These are phyloP conservation scores for Fusarium pseudoanthophilum DNA, from an alignment of 2,329 filamentous ascomycete species.

Conservation along the genomic window DNA sequence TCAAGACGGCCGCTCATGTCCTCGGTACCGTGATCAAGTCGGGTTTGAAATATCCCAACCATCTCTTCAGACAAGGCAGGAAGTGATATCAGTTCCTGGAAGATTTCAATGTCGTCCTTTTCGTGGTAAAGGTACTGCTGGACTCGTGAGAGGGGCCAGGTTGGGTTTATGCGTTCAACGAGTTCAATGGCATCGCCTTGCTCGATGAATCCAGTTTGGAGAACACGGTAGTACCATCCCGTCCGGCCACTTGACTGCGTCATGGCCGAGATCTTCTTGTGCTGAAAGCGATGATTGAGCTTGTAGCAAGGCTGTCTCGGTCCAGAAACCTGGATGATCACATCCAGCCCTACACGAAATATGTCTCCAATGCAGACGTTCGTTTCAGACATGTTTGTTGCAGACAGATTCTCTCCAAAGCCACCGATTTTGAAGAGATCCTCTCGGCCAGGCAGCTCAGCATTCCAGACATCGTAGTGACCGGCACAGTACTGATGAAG, in stretches of 20 bases:
- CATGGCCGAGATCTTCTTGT: conserved; percentile 22
- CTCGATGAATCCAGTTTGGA: conserved; percentile 12
- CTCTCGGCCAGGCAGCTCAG: conserved; percentile 14
- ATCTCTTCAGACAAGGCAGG: conserved; percentile 21
- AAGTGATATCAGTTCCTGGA: background rate
- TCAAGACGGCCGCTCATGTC: conserved; percentile 25
- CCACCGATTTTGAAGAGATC: conserved; percentile 31
- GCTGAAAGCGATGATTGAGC: conserved; percentile 36
- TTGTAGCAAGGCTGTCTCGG: conserved; percentile 36
- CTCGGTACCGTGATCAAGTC: conserved; percentile 15
- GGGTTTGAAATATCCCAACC: conserved; percentile 3
- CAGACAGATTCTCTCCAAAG: conserved; percentile 32
- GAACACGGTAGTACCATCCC: conserved; percentile 33
- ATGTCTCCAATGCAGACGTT: conserved; percentile 37
- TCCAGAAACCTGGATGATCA: conserved; percentile 25
- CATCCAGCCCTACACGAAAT: conserved; percentile 22
- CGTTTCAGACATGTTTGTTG: conserved; percentile 21
- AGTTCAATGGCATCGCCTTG: conserved; percentile 13
- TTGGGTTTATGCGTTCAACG: conserved; percentile 13
- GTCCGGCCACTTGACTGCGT: conserved; percentile 28
- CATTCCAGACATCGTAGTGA: conserved; percentile 31
- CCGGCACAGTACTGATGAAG: conserved; percentile 31
- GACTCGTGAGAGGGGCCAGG: conserved; percentile 21
- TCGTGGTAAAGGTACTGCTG: conserved; percentile 26
- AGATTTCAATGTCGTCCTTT: conserved; percentile 6